Base-by-base conservation (phyloP, 306 rosid species). In the Cucumis cinereus region DNA sequence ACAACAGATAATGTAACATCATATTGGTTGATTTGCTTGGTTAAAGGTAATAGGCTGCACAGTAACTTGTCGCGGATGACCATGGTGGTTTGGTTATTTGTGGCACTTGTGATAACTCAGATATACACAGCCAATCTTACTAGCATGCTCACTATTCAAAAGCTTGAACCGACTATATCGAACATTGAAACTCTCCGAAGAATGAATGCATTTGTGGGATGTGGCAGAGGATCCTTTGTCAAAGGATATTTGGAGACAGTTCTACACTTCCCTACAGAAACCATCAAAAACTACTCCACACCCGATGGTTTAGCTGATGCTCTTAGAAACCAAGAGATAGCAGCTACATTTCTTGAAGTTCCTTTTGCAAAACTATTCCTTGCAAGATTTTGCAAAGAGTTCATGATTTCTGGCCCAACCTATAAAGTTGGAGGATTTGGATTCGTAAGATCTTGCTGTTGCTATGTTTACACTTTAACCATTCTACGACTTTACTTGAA, bases 351-450 rank as follows among this genome's bases (percentile, higher is more conserved):
- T 74, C 75, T 86, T 63, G 85, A 84, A 74, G 77, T 41, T 23
- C 83, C 89, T 15, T n/a, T 3, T 0, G 83, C 83, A 70, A 86
- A 89, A 55, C 5, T 86, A 16, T 86, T 88, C 75, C 81, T 86
- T 58, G 85, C 85, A 23, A 80, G 41, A 77, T 76, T 81, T 59
- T 85, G 90, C 78, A 55, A 58, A 5, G 86, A 57, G 55, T 89
- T 84, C 33, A 77, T 58, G 76, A 53, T 24, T 40, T 79, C 85
- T 4, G 86, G 87, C 15, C 86, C 89, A 2, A 62, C 64, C 8
- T 83, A 62, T 66, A 83, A 78, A 83, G 76, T 84, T 56, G 87
- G 88, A 72, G 92, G 90, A 61, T 81, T 78, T 61, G 90, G 80
- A 57, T 82, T 80, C 49, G 86, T 82, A 78, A 45, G 71, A 15